Evolutionary conservation across 768 basidiomycete genomes (phyloP).

Genomic region (Lentinula aciculospora): DNA sequence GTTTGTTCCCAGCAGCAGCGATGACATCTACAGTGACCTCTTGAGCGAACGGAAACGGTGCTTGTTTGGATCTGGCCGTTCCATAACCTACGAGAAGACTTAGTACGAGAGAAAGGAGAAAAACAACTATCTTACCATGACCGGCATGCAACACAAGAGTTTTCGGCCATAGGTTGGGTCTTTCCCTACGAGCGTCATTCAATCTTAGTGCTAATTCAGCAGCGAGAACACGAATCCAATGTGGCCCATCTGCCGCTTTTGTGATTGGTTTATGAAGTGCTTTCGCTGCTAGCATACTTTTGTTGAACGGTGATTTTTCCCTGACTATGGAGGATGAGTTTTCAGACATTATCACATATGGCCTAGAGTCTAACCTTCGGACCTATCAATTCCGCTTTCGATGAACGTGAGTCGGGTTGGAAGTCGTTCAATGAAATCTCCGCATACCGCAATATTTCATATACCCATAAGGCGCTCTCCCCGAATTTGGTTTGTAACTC

Average conservation of each 20-base stretch:
- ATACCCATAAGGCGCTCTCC: conserved; percentile 85
- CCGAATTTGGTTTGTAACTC: conserved; percentile 80
- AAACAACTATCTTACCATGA: conserved; percentile 42
- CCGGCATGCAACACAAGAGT: conserved; percentile 76
- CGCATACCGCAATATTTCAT: conserved; percentile 77
- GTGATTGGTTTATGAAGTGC: conserved; percentile 80
- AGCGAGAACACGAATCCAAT: conserved; percentile 90
- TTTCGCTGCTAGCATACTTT: conserved; percentile 97
- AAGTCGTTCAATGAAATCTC: neutral
- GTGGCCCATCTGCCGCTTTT: conserved; percentile 67
- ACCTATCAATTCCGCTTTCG: conserved; percentile 78
- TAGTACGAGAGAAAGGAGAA: neutral
- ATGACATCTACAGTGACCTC: conserved; percentile 75
- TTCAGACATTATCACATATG: neutral
- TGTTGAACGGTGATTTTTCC: conserved; percentile 71
- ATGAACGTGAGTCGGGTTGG: neutral
- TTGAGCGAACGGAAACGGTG: conserved; percentile 78
- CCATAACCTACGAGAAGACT: conserved; percentile 47
- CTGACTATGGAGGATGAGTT: conserved; percentile 52
- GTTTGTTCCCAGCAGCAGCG: conserved; percentile 64
- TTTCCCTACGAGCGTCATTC: conserved; percentile 68
- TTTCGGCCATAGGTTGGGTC: conserved; percentile 87
- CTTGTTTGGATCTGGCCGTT: conserved; percentile 71
- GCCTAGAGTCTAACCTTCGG: conserved; percentile 57
- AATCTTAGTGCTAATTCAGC: conserved; percentile 86